Base-by-base conservation (phyloP, 2,329 filamentous ascomycete species). In the Fonsecaea pugnacius region DNA sequence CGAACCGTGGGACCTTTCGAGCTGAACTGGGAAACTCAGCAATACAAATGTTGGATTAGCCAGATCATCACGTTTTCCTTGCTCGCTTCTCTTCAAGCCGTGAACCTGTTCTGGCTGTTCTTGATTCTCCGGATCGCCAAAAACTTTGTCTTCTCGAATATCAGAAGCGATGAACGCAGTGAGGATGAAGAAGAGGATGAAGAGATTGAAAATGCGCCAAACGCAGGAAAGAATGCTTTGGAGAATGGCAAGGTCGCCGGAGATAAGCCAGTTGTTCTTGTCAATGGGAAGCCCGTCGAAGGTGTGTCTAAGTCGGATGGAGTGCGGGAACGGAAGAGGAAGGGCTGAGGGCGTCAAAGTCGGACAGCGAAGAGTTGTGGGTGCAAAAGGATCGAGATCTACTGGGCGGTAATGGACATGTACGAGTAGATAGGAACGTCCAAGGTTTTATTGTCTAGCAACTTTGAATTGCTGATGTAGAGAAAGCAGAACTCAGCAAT, bases 171-270 rank as follows among this genome's bases (percentile, higher is more conserved):
- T 59, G 79, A 81, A 67, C 72, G 79, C 65, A 81, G 79, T 65
- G 79, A 81, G 1, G 75, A 80, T 35, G 79, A 81, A 66, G 77
- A 78, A 2, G 74, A 78, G n/a, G 76, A 78, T 7, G 76, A 78
- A 53, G 75, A 76, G 35, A 60, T 14, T n/a, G 48, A 60, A 14
- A 12, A 33, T 1, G 48, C 58, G 10, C 38, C 9, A 27, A 61
- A 56, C 12, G 59, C 58, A 33, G 64, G 35, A 58, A 24, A 43
- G 18, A 60, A 64, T 14, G 46, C 21, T 32, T 27, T 33, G 8
- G 61, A 48, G n/a, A 43, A 67, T 33, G 48, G 52, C 30, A 60
- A 62, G 33, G 24, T 53, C 18, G 65, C 59, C 32, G 64, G 63
- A 12, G 65, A 36, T 30, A 54, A 55, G 16, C 71, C 71, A 24